Evolutionary conservation across 306 rosid species (phyloP).

Genomic region (Castanospermum australe): DNA sequence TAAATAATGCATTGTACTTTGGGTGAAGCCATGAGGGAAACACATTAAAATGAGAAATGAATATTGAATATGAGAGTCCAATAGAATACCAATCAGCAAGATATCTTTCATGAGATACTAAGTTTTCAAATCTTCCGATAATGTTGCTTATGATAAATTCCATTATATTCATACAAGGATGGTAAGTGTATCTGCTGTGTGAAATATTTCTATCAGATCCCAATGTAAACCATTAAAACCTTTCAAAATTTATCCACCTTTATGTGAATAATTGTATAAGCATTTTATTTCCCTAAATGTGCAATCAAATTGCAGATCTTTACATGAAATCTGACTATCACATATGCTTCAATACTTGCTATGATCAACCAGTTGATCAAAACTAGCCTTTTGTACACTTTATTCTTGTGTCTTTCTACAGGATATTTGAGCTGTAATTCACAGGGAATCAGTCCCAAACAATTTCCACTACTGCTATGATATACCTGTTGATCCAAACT

Average conservation of each 20-base stretch:
- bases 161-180: not conserved
- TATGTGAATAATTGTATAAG: not conserved
- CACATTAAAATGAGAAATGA: not conserved
- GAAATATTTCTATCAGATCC: conserved; percentile 12
- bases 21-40: not conserved
- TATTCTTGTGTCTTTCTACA: conserved; percentile 43
- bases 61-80: not conserved
- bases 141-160: not conserved
- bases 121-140: conserved; percentile 3
- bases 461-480: conserved; percentile 43
- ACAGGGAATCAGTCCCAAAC: conserved; percentile 39
- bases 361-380: conserved; percentile 51
- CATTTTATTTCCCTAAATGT: not conserved
- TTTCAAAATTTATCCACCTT: conserved; percentile 10
- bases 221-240: conserved; percentile 16
- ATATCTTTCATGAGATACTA: not conserved
- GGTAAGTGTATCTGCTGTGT: not conserved
- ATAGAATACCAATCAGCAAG: conserved; percentile 17
- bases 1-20: not conserved
- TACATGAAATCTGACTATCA: conserved; percentile 32
- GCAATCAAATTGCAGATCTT: conserved; percentile 11
- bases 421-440: conserved; percentile 41
- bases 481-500: conserved; percentile 52
- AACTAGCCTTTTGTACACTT: conserved; percentile 30
- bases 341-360: not conserved